Evolutionary conservation across 371 early-diverging fungal species (phyloP).

Genomic region (Apophysomyces trapeziformis): DNA sequence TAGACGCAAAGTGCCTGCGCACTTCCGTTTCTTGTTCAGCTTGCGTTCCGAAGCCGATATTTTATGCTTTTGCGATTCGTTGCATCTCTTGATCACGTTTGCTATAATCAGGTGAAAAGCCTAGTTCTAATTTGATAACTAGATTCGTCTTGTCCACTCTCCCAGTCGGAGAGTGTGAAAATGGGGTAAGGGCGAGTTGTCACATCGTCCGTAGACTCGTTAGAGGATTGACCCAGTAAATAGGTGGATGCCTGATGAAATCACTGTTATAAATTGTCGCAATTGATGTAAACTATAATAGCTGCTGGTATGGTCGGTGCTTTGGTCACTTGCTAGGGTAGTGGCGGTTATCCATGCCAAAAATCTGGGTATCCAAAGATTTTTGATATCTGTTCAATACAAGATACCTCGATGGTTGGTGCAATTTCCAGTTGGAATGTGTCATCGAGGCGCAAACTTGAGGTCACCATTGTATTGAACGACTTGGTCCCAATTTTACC

Average conservation of each 20-base stretch:
- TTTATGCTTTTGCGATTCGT: not conserved
- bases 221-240: constrained; percentile 16
- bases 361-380: too few species aligned
- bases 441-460: too few species aligned
- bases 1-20: constrained; percentile 1
- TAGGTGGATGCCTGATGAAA: not conserved
- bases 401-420: too few species aligned
- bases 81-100: not conserved
- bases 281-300: too few species aligned
- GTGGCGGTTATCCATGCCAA: too few species aligned
- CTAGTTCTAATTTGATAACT: not conserved
- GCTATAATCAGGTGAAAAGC: not conserved
- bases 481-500: too few species aligned
- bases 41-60: not conserved
- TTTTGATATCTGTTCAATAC: too few species aligned
- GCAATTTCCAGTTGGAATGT: too few species aligned
- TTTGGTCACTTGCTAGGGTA: too few species aligned
- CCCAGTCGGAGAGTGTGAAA: constrained; percentile 25
- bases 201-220: constrained; percentile 19
- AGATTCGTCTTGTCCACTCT: constrained; percentile 14
- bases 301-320: too few species aligned
- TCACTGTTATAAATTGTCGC: not conserved
- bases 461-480: too few species aligned
- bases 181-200: constrained; percentile 20
- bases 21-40: constrained; percentile 1